These are phyloP conservation scores for Pseudogymnoascus pannorum DNA, from an alignment of 2,329 filamentous ascomycete genomes.

Conservation along the genomic window DNA sequence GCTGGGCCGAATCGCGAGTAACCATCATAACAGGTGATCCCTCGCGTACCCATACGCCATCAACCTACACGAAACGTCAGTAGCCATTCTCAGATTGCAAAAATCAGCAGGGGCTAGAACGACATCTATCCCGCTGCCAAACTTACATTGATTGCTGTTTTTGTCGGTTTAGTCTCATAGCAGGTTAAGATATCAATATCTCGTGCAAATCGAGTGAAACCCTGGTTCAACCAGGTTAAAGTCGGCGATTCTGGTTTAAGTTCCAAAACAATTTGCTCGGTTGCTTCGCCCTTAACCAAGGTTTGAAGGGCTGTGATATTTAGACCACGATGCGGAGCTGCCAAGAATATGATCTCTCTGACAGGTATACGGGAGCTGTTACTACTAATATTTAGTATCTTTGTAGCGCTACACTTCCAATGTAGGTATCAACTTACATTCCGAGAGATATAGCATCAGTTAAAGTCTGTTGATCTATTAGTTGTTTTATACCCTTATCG, in stretches of 20 bases:
- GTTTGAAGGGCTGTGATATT: constrained; percentile 18
- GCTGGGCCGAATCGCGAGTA: constrained; percentile 10
- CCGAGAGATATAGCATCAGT: background rate
- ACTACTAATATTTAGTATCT: background rate
- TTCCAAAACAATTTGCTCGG: constrained; percentile 17
- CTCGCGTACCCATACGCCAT: constrained; percentile 16
- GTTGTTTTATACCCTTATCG: background rate
- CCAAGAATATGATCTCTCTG: constrained; percentile 20
- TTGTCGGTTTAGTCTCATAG: constrained; percentile 17
- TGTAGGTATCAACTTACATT: background rate
- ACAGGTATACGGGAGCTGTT: constrained; percentile 9
- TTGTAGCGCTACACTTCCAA: background rate
- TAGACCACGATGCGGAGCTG: constrained; percentile 21
- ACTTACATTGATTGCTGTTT: constrained; percentile 14
- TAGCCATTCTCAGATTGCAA: constrained; percentile 15
- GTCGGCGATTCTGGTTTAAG: constrained; percentile 17
- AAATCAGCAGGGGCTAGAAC: constrained; percentile 10
- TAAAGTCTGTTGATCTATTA: background rate
- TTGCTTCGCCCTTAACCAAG: constrained; percentile 18
- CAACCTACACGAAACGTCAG: background rate
- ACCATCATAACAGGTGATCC: constrained; percentile 16
- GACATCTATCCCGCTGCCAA: background rate
- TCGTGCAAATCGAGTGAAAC: constrained; percentile 14
- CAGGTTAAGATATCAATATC: constrained; percentile 19
- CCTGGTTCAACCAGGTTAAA: constrained; percentile 16